phyloP scores from a whole-genome alignment of 2,329 filamentous ascomycete genomes.

The Gremmenia infestans region DNA sequence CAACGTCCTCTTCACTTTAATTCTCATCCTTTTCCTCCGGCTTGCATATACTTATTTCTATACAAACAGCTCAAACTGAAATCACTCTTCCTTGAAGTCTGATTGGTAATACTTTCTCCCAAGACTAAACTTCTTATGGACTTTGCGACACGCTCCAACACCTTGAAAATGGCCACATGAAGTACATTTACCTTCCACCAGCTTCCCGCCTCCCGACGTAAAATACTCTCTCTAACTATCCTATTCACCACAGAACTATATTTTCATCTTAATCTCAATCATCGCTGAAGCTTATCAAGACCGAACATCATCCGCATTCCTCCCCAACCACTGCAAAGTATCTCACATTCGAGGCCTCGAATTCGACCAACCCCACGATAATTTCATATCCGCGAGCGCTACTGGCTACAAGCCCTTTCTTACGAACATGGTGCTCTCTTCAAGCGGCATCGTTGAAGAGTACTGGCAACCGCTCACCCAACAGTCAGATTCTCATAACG shows the following conservation, averaged over 20 bases:
- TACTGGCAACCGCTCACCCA: constrained; percentile 28
- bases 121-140: neutral
- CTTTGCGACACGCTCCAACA: neutral
- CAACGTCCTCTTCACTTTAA: too few species aligned
- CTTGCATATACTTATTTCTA: too few species aligned
- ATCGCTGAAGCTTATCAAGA: too few species aligned
- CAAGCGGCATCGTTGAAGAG: constrained; percentile 29
- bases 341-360: neutral
- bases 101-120: neutral
- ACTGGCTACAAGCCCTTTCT: neutral
- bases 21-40: too few species aligned
- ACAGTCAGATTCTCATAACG: constrained; percentile 26
- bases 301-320: neutral
- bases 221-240: too few species aligned
- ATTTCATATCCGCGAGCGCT: neutral
- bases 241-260: too few species aligned
- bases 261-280: too few species aligned
- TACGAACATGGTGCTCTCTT: constrained; percentile 25
- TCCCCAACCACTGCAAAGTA: neutral
- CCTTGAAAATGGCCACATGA: neutral
- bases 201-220: too few species aligned
- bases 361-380: neutral
- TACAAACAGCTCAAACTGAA: neutral
- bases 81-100: neutral
- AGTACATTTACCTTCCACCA: neutral